A percentile compares a stretch with the other conserved stretches of the same genome.
These are phyloP conservation scores for Rhynchospora tenuis DNA, from an alignment of 176 grass and related monocot genomes.

Conservation along the genomic window DNA sequence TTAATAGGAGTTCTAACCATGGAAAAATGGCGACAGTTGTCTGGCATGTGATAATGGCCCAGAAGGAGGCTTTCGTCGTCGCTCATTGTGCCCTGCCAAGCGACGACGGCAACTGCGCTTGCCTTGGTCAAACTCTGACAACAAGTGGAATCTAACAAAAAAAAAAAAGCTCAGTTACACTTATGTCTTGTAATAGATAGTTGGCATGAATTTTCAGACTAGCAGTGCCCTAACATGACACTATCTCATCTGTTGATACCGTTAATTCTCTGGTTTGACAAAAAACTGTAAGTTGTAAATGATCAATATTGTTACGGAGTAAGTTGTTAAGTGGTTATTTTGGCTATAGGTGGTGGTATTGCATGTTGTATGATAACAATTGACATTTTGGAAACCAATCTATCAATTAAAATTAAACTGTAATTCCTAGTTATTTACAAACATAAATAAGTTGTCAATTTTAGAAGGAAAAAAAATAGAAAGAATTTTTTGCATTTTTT, in stretches of 20 bases:
- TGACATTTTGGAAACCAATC: neutral
- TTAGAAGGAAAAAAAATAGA: neutral
- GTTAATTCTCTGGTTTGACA: neutral
- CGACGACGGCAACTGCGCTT: constrained; percentile 24
- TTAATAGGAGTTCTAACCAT: constrained; percentile 7
- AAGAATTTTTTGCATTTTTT: neutral
- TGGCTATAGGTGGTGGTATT: neutral
- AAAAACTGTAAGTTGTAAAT: neutral
- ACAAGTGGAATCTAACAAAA: constrained; percentile 20
- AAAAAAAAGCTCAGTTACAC: neutral
- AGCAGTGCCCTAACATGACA: neutral
- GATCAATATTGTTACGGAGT: neutral
- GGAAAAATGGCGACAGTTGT: constrained; percentile 21
- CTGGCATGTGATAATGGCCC: constrained; percentile 16
- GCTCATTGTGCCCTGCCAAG: constrained; percentile 24
- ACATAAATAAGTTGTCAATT: neutral
- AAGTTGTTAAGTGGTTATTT: neutral
- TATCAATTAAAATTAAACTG: neutral
- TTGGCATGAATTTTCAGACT: neutral
- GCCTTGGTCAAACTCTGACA: constrained; percentile 39
- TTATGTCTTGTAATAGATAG: neutral
- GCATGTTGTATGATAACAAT: neutral
- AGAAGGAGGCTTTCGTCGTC: constrained; percentile 13
- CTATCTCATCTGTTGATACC: neutral
- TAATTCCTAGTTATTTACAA: neutral